Evolutionary conservation across 495 filamentous ascomycete genomes (phyloP).

Genomic region (Astrocystis sublimbata): DNA sequence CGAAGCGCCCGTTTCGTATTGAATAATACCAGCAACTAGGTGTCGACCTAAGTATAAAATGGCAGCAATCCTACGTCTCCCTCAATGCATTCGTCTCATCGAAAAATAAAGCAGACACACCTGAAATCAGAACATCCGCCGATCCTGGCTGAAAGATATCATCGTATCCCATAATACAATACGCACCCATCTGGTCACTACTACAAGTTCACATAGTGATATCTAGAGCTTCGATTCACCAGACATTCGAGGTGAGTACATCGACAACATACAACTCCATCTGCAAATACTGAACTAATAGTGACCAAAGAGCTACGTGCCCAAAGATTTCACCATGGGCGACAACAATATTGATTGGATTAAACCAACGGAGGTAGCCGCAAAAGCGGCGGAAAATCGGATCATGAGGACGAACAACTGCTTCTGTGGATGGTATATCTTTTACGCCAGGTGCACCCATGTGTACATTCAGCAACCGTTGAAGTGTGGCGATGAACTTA

Average conservation of each 20-base stretch:
- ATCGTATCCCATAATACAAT: no score
- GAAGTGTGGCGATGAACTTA: not conserved
- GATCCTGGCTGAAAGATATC: not conserved
- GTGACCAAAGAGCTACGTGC: no score
- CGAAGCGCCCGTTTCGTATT: not conserved
- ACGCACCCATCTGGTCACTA: no score
- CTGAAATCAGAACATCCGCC: not conserved
- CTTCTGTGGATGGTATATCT: not conserved
- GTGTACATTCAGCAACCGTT: not conserved
- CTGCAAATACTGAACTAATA: no score
- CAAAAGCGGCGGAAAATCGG: not conserved
- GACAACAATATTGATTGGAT: not conserved
- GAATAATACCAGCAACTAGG: not conserved
- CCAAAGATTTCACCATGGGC: no score
- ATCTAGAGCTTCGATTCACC: no score
- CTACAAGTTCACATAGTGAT: no score
- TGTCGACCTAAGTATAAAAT: not conserved
- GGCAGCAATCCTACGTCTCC: not conserved
- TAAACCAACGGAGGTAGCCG: not conserved
- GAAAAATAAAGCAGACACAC: not conserved
- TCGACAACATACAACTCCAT: no score
- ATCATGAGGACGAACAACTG: not conserved
- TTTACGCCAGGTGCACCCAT: not conserved
- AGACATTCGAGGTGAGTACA: no score
- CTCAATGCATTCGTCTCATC: no score